These are phyloP conservation scores for Paxillus involutus DNA, from an alignment of 768 basidiomycete genomes.

Conservation along the genomic window DNA sequence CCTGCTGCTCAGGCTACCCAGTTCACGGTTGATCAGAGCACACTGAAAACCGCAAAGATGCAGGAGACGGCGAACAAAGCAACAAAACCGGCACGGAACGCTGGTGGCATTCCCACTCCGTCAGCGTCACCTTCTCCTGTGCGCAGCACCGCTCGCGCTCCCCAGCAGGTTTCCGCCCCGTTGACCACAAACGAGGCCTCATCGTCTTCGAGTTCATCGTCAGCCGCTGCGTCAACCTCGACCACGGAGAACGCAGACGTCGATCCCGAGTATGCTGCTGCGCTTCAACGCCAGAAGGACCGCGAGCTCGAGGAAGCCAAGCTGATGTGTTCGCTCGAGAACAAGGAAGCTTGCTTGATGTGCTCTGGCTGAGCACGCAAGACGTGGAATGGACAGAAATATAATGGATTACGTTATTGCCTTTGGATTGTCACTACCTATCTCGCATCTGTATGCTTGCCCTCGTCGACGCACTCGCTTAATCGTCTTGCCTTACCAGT, in stretches of 20 bases:
- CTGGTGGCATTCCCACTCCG: slow-evolving; percentile 21
- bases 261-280: slow-evolving; percentile 78
- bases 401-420: background rate
- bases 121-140: slow-evolving; percentile 27
- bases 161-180: slow-evolving; percentile 35
- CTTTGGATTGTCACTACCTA: slow-evolving; percentile 2
- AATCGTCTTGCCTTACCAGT: background rate
- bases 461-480: background rate
- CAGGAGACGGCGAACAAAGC: slow-evolving; percentile 21
- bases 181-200: background rate
- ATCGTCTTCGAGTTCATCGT: slow-evolving; percentile 16
- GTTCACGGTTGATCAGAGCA: slow-evolving; percentile 89
- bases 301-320: slow-evolving; percentile 81
- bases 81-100: slow-evolving; percentile 11
- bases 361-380: slow-evolving; percentile 64
- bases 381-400: background rate
- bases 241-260: slow-evolving; percentile 37
- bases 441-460: slow-evolving; percentile 2
- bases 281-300: slow-evolving; percentile 65
- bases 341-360: slow-evolving; percentile 94
- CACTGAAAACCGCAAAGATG: slow-evolving; percentile 58
- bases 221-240: slow-evolving; percentile 10
- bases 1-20: slow-evolving; percentile 96
- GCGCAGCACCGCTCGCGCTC: slow-evolving; percentile 10
- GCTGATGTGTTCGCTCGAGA: slow-evolving; percentile 83